Evolutionary conservation across 768 basidiomycete genomes (phyloP), one percentile per base, ranked within the genome.

Genomic region (Porpolomopsis calyptriformis): DNA sequence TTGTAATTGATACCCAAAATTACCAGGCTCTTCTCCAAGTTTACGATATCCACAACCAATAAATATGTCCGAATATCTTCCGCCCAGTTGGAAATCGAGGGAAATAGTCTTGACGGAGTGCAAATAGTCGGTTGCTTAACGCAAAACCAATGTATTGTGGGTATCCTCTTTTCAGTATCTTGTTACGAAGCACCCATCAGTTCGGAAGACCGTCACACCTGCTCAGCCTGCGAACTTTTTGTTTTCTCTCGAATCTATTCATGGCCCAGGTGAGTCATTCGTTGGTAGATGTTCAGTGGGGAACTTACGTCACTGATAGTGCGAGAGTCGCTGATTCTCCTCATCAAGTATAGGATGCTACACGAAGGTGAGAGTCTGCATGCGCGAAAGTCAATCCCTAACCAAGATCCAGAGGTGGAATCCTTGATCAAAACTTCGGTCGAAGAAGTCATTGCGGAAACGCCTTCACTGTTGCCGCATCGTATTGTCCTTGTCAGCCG

Each of bases 11-110:
- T 34, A 38, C n/a, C 29, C 16, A 27, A 40, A 27, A 50, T 37
- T 12, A 18, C 44, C 50, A 97, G 94, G 51, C 65, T 97, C 3
- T 80, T 97, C 53, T 93, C 89, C 3, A 85, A 84, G 58, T 98
- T 94, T 58, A 90, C 87, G 0, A 75, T 96, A 40, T 89, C 90
- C 0, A 82, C 84, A 37, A 81, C 78, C 18, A 73, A 78, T 49
- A 83, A 90, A 53, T 75, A 81, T 52, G 73, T 96, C n/a, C 82
- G 88, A 29, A 75, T 94, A 43, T 69, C 69, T 19, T 75, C 74
- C 6, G 81, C 78, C 0, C 65, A 66, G 12, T 63, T 91, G 18
- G 70, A 73, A 49, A 60, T 64, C 4, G 71, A 71, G 24, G 56
- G 64, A 9, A 64, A 58, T 20, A 71, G 63, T 27, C 57, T 70